Evolutionary conservation across 2,329 filamentous ascomycete genomes (phyloP).

Genomic region (Talaromyces sp.): DNA sequence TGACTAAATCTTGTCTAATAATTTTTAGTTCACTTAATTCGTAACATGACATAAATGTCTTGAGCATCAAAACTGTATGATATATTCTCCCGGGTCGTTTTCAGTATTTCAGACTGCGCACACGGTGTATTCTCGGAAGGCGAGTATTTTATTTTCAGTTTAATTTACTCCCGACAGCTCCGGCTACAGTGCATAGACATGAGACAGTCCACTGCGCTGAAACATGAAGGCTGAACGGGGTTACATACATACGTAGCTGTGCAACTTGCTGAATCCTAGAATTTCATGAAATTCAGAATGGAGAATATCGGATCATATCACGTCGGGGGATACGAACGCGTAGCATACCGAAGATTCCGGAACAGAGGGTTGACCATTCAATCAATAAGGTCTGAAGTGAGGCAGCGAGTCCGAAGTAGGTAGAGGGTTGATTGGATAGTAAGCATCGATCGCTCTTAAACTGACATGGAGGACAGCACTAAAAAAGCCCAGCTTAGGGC

Average conservation of each 20-base stretch:
- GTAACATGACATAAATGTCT: no score
- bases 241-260: neutral
- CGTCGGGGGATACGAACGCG: no score
- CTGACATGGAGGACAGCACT: neutral
- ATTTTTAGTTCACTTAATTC: no score
- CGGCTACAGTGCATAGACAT: neutral
- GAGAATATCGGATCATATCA: neutral
- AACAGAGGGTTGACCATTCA: neutral
- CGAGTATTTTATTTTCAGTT: neutral
- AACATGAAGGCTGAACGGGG: neutral
- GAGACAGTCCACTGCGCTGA: neutral
- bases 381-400: neutral
- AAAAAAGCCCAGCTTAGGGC: neutral
- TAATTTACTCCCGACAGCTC: neutral
- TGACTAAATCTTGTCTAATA: no score
- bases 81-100: no score
- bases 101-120: no score
- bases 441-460: neutral
- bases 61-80: no score
- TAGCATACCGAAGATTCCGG: neutral
- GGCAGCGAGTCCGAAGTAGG: neutral
- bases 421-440: neutral
- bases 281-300: neutral
- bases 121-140: no score
- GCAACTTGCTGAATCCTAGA: neutral